Evolutionary conservation across 2,329 filamentous ascomycete species (phyloP).

Genomic region (Colletotrichum sp.): DNA sequence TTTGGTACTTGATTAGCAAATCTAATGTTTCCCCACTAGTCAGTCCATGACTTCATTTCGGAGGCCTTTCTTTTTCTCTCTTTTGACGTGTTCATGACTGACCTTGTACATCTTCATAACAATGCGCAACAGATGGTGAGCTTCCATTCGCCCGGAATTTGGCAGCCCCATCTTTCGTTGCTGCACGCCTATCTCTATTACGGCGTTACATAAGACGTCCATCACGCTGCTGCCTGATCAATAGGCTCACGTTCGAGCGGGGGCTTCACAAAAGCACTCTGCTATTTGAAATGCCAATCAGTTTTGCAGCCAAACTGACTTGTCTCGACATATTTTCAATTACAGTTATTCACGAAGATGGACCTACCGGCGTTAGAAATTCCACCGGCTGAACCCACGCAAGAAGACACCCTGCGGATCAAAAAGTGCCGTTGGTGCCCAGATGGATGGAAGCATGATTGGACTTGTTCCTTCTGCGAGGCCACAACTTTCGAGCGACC

Average conservation of each 20-base stretch:
- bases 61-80: not conserved
- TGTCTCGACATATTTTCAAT: not conserved
- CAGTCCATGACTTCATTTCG: not conserved
- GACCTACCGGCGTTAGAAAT: not conserved
- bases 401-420: not conserved
- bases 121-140: not conserved
- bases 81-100: not conserved
- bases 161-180: not conserved
- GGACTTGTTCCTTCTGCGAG: not conserved
- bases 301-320: not conserved
- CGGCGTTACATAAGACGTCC: not conserved
- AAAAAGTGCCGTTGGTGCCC: not conserved
- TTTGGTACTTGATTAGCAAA: not conserved
- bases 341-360: not conserved
- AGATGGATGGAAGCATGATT: not conserved
- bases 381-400: not conserved
- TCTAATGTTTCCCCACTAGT: too few relatives aligned
- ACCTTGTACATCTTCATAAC: not conserved
- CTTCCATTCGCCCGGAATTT: not conserved
- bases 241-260: not conserved
- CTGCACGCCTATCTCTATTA: not conserved
- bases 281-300: not conserved
- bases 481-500: not conserved
- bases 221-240: not conserved
- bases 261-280: not conserved